Base-by-base conservation (phyloP, 129 eudicot species). In the Arctium minus region DNA sequence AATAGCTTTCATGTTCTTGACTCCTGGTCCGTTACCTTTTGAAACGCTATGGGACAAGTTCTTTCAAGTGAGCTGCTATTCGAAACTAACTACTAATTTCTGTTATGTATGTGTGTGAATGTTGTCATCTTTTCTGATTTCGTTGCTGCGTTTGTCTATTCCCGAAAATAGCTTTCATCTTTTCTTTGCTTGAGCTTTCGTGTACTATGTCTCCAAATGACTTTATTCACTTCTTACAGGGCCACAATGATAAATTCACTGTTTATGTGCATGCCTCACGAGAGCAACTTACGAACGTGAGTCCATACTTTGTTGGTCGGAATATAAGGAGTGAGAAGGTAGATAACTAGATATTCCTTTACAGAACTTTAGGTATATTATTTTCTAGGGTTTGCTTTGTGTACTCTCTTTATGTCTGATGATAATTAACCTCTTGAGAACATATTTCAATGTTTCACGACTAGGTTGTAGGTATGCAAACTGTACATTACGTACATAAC, bases 221-320 rank as follows among this genome's bases (percentile, higher is more conserved):
- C 7, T n/a, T 70, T 53, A 8, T 11, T n/a, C 36, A 84, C 69
- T 2, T 70, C 80, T 74, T 77, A 76, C 87, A 91, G 94, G 94
- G 94, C 36, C 88, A 91, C 44, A 92, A 91, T 37, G 94, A 85
- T 84, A 88, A 83, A 84, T 91, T 91, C 68, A 81, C 85, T 35
- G 92, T 91, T 77, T 88, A 91, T 85, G 94, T 91, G 78, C 94
- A 91, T 80, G 94, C 94, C 10, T 91, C 94, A 69, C 86, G 86
- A 56, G 87, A 86, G 70, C 86, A 87, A 77, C 78, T 86, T 1
- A 11, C 30, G n/a, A 83, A 80, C 73, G 72, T 60, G 68, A 91
- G 94, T 71, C 90, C 79, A 15, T 68, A 86, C 68, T 91, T 91
- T 76, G 44, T 69, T 33, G 86, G 91, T 62, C 85, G 94, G 60